These are phyloP conservation scores for Myochromella boudieri DNA, from an alignment of 768 basidiomycete genomes.

Conservation along the genomic window DNA sequence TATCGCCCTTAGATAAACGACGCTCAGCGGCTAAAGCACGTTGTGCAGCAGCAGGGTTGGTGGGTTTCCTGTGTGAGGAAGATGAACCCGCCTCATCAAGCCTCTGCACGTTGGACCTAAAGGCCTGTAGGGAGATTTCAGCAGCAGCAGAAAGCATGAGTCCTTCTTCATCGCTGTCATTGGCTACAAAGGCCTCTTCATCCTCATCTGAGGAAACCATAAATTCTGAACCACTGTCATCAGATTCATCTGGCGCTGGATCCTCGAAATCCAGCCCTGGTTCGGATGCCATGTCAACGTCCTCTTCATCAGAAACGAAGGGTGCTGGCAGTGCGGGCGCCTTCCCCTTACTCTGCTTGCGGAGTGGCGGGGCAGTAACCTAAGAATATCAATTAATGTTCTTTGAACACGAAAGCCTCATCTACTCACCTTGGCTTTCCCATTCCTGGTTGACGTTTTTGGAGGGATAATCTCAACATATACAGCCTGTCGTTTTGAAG, in stretches of 20 bases:
- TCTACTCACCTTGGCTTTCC: slow-evolving; percentile 23
- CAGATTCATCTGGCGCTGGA: slow-evolving; percentile 45
- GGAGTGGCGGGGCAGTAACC: slow-evolving; percentile 6
- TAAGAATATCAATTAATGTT: slow-evolving; percentile 6
- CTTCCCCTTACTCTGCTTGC: slow-evolving; percentile 39
- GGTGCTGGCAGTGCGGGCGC: slow-evolving; percentile 26
- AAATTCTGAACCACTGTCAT: slow-evolving; percentile 64
- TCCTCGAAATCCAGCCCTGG: slow-evolving; percentile 39
- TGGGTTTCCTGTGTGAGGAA: slow-evolving; percentile 29
- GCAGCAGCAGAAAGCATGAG: slow-evolving; percentile 61
- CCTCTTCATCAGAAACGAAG: slow-evolving; percentile 30
- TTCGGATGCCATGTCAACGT: slow-evolving; percentile 29
- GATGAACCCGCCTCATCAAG: slow-evolving; percentile 42
- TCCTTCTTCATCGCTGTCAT: slow-evolving; percentile 40
- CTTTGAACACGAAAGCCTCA: slow-evolving; percentile 1
- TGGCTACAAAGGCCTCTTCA: slow-evolving; percentile 29
- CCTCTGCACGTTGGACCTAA: slow-evolving; percentile 26
- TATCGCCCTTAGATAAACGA: slow-evolving; percentile 36
- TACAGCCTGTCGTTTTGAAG: slow-evolving; percentile 33
- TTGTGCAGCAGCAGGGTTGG: slow-evolving; percentile 38
- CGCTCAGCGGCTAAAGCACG: slow-evolving; percentile 58
- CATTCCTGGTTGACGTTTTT: slow-evolving; percentile 19
- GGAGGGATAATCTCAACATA: slow-evolving; percentile 33
- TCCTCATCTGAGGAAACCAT: slow-evolving; percentile 40
- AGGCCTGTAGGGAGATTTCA: slow-evolving; percentile 45